These are phyloP conservation scores for Silybum marianum DNA, from an alignment of 129 eudicot genomes.

Conservation along the genomic window DNA sequence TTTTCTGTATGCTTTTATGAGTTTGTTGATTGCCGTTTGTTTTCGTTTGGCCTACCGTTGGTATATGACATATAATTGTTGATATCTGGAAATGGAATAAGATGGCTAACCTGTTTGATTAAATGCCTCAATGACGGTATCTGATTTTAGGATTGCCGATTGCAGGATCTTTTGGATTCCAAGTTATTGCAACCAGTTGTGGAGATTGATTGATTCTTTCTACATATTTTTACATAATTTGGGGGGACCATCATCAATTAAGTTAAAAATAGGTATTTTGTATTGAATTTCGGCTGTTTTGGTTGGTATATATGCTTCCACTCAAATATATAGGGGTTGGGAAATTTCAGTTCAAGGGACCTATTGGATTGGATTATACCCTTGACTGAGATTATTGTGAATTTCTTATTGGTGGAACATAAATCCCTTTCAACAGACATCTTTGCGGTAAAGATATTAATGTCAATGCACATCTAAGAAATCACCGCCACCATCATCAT, in stretches of 20 bases:
- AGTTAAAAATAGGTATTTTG: background rate
- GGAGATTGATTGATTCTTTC: slow-evolving; percentile 24
- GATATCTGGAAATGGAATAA: background rate
- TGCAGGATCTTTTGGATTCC: slow-evolving; percentile 13
- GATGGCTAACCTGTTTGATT: slow-evolving; percentile 10
- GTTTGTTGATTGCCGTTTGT: background rate
- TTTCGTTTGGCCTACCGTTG: background rate
- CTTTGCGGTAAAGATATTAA: background rate
- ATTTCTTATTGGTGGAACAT: background rate
- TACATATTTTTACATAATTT: background rate
- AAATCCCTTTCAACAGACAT: background rate
- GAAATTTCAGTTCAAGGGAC: background rate
- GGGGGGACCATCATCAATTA: background rate
- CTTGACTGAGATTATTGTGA: background rate
- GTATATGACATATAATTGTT: background rate
- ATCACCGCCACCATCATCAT: slow-evolving; percentile 2
- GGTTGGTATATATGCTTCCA: background rate
- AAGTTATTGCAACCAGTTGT: background rate
- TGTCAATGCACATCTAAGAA: slow-evolving; percentile 11
- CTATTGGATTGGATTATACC: background rate
- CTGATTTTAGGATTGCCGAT: slow-evolving; percentile 7
- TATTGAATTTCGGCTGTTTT: background rate
- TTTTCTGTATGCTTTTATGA: background rate
- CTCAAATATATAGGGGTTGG: background rate
- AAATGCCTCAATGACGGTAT: slow-evolving; percentile 18